These are phyloP conservation scores for Eleusine coracana DNA, from an alignment of 176 grass and related monocot genomes.

Conservation along the genomic window DNA sequence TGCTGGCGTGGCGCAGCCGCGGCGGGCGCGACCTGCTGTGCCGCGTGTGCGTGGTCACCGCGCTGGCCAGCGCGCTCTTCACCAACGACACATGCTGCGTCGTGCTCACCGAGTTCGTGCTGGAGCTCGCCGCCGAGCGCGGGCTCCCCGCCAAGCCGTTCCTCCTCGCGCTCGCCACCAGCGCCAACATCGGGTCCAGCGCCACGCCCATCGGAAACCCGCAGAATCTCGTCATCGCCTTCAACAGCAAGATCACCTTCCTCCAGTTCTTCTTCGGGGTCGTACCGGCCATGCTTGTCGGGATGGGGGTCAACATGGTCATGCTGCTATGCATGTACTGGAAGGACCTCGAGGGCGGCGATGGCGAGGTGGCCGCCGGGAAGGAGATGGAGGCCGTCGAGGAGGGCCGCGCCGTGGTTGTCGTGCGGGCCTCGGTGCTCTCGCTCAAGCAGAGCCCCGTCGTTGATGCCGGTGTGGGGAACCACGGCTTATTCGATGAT, in stretches of 20 bases:
- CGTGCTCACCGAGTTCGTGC: conserved; percentile 90
- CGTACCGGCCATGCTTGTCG: conserved; percentile 76
- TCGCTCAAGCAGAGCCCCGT: conserved; percentile 44
- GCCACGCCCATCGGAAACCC: conserved; percentile 96
- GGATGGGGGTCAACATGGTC: conserved; percentile 62
- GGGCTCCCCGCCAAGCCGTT: conserved; percentile 79
- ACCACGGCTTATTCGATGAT: neutral
- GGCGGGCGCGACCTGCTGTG: conserved; percentile 85
- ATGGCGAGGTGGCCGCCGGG: conserved; percentile 11
- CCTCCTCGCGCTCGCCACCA: conserved; percentile 84
- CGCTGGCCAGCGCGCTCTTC: conserved; percentile 86
- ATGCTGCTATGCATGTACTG: conserved; percentile 82
- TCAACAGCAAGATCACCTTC: conserved; percentile 85
- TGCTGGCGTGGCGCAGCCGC: conserved; percentile 85
- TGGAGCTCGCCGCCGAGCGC: conserved; percentile 81
- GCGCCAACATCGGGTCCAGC: conserved; percentile 87
- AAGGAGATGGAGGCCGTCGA: conserved; percentile 50
- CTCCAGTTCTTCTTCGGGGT: conserved; percentile 66
- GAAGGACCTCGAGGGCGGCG: conserved; percentile 59
- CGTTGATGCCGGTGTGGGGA: neutral
- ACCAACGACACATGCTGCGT: conserved; percentile 96
- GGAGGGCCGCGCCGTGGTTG: conserved; percentile 37
- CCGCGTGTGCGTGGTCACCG: conserved; percentile 88
- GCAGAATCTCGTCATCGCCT: conserved; percentile 97
- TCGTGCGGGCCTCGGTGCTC: conserved; percentile 35